A percentile compares a stretch with the other conserved stretches of the same genome.
Evolutionary conservation across 768 basidiomycete species (phyloP).

Genomic region (Daedaleopsis nitida): DNA sequence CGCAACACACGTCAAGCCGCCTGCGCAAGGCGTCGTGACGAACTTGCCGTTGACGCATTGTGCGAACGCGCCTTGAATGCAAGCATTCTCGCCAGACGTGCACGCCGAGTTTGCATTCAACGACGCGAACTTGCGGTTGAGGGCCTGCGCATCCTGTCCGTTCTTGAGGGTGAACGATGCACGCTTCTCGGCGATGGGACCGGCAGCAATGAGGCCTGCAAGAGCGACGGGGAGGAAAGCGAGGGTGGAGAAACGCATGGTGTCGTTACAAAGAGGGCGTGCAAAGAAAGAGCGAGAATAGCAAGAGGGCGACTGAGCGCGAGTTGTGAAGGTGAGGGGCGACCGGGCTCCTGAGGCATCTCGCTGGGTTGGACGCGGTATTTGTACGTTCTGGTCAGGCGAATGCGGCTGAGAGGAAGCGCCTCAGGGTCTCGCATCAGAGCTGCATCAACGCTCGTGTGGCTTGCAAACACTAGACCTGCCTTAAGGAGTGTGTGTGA

Average conservation of each 20-base stretch:
- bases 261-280: slow-evolving; percentile 5
- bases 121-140: slow-evolving; percentile 43
- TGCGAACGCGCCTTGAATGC: slow-evolving; percentile 50
- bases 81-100: slow-evolving; percentile 46
- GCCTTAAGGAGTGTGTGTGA: not conserved
- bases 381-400: slow-evolving; percentile 3
- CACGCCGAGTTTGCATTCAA: slow-evolving; percentile 50
- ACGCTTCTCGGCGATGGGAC: slow-evolving; percentile 16
- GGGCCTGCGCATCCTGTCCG: slow-evolving; percentile 8
- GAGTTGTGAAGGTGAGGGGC: slow-evolving; percentile 18
- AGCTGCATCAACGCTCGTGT: slow-evolving; percentile 12
- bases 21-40: slow-evolving; percentile 29
- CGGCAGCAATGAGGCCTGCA: slow-evolving; percentile 27
- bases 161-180: slow-evolving; percentile 15
- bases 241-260: slow-evolving; percentile 43
- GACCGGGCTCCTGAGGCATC: slow-evolving; percentile 22
- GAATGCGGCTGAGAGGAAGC: too few species aligned
- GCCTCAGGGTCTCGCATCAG: not conserved
- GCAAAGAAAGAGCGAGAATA: slow-evolving; percentile 16
- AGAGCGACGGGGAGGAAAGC: slow-evolving; percentile 31
- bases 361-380: not conserved
- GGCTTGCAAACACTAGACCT: slow-evolving; percentile 8
- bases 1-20: slow-evolving; percentile 25
- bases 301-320: slow-evolving; percentile 20
- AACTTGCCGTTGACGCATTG: slow-evolving; percentile 54